A percentile compares a stretch with the other conserved stretches of the same genome.
Evolutionary conservation across 345 rosid species (phyloP).

Genomic region (Camelina hispida): DNA sequence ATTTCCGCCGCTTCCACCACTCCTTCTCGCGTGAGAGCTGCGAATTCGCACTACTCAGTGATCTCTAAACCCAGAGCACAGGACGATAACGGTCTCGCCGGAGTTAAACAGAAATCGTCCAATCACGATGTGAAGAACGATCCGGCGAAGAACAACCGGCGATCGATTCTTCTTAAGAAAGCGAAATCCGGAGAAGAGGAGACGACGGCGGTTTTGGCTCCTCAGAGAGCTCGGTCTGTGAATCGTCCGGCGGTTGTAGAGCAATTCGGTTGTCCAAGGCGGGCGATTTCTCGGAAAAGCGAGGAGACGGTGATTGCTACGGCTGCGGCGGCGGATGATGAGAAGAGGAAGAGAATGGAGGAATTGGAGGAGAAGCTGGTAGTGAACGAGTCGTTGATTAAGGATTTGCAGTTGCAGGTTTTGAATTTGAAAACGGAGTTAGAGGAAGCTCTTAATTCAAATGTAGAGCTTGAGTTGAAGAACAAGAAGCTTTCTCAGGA

Average conservation of each 20-base stretch:
- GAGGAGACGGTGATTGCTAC: conserved; percentile 34
- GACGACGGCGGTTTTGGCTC: conserved; percentile 31
- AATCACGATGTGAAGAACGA: conserved; percentile 49
- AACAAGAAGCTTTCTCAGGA: conserved; percentile 66
- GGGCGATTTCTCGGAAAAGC: conserved; percentile 42
- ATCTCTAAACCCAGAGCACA: conserved; percentile 40
- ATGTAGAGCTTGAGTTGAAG: conserved; percentile 54
- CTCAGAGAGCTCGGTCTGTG: conserved; percentile 46
- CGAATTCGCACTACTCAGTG: conserved; percentile 49
- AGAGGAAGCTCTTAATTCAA: conserved; percentile 60
- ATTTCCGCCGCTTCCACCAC: conserved; percentile 38
- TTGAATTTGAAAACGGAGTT: conserved; percentile 59
- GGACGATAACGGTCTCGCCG: conserved; percentile 27
- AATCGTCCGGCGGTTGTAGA: conserved; percentile 50
- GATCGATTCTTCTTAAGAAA: conserved; percentile 49
- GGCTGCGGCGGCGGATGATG: conserved; percentile 29
- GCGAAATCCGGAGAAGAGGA: conserved; percentile 57
- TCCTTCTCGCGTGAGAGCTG: conserved; percentile 53
- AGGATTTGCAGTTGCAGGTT: conserved; percentile 64
- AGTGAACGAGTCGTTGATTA: conserved; percentile 57
- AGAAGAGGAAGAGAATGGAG: conserved; percentile 47
- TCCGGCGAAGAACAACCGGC: conserved; percentile 46
- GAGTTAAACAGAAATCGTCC: conserved; percentile 53
- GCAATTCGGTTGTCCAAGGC: conserved; percentile 62
- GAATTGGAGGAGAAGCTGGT: conserved; percentile 59